phyloP scores from a whole-genome alignment of 2,329 filamentous ascomycete species.

The Gnomoniopsis smithogilvyi region DNA sequence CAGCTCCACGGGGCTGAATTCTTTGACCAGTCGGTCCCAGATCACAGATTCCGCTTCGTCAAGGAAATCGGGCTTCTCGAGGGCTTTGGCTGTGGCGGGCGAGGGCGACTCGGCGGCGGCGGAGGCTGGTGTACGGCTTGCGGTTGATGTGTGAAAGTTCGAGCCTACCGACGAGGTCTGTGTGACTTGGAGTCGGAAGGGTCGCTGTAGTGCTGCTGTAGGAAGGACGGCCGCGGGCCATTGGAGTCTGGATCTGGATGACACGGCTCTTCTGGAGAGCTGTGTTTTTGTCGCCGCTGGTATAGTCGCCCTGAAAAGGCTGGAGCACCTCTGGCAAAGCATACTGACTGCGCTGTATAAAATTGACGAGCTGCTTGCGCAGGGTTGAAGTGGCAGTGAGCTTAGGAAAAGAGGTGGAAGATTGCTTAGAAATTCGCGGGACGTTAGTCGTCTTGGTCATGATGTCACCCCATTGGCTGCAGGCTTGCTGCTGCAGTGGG shows the following conservation, averaged over 20 bases:
- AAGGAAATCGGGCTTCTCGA: conserved; percentile 47
- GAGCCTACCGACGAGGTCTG: not conserved
- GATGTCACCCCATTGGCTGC: conserved; percentile 9
- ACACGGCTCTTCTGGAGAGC: not conserved
- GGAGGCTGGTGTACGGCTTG: conserved; percentile 25
- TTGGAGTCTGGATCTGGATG: not conserved
- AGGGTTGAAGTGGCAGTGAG: not conserved
- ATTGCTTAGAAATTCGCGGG: not conserved
- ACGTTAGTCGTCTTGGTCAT: conserved; percentile 1
- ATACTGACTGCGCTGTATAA: not conserved
- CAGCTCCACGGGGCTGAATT: conserved; percentile 49
- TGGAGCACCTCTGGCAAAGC: conserved; percentile 13
- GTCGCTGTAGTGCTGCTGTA: not conserved
- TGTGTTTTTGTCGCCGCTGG: not conserved
- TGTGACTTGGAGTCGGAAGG: not conserved
- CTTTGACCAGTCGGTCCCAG: conserved; percentile 49
- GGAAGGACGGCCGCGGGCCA: not conserved
- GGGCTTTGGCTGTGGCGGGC: conserved; percentile 5
- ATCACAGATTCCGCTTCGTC: conserved; percentile 56
- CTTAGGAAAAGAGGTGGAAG: not conserved
- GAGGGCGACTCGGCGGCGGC: conserved; percentile 20
- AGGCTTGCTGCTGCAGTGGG: not conserved
- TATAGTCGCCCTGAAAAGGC: conserved; percentile 1
- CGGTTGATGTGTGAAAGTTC: conserved; percentile 23
- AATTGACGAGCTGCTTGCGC: not conserved